These are phyloP conservation scores for Leishmania tarentolae DNA, from an alignment of 208 protist genomes.

Conservation along the genomic window DNA sequence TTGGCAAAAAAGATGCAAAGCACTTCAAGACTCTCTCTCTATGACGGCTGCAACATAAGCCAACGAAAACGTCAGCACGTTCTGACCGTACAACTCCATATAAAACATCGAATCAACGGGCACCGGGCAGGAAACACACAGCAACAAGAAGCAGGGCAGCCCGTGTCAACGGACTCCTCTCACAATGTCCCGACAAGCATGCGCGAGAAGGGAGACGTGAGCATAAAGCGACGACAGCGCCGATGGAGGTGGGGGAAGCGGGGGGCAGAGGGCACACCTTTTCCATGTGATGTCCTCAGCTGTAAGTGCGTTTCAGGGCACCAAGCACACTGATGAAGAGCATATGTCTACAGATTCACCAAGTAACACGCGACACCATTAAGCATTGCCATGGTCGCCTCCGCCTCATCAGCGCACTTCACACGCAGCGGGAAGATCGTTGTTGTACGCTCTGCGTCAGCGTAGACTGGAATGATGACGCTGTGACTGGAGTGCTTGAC, in stretches of 20 bases:
- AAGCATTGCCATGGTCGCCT: conserved; percentile 44
- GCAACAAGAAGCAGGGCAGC: neutral
- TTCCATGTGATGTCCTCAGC: too few species aligned
- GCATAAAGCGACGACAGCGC: neutral
- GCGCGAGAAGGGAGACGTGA: conserved; percentile 1
- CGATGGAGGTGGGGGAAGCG: too few species aligned
- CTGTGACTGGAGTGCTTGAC: conserved; percentile 20
- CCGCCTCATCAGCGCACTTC: conserved; percentile 31
- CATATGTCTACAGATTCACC: conserved; percentile 24
- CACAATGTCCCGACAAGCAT: neutral
- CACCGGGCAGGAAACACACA: neutral
- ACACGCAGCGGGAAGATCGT: conserved; percentile 57
- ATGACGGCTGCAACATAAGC: too few species aligned
- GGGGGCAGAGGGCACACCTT: too few species aligned
- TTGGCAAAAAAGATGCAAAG: neutral
- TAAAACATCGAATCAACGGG: neutral
- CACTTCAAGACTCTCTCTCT: neutral
- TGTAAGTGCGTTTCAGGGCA: neutral
- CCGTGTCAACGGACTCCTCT: neutral
- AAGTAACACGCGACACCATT: conserved; percentile 79
- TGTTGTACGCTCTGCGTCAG: conserved; percentile 52
- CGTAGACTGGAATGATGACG: conserved; percentile 75
- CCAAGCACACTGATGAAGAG: neutral
- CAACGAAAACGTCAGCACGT: neutral
- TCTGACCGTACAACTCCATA: too few species aligned